Conservation (phyloP, 2,329 filamentous ascomycete genomes). For the Acephala macrosclerotiorum region DNA sequence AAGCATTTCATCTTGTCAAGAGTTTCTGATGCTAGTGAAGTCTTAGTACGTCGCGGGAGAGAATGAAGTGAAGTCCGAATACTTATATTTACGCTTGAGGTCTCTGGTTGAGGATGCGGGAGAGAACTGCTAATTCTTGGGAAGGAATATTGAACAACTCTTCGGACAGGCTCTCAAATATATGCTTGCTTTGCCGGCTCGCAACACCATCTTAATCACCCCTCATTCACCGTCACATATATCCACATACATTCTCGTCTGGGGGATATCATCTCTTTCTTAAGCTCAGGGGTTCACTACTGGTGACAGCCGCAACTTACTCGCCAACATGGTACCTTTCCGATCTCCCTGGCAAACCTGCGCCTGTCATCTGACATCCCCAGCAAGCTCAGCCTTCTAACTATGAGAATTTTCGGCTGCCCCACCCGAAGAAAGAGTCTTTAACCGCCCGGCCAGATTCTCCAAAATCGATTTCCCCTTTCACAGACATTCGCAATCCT, state of each 20-base stretch:
- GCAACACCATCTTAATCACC: no score
- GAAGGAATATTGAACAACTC: background rate
- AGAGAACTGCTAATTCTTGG: background rate
- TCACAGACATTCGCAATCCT: background rate
- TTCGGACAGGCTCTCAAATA: background rate
- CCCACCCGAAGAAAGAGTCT: background rate
- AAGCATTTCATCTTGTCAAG: conserved; percentile 20
- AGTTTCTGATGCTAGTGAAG: background rate
- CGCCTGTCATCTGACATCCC: background rate
- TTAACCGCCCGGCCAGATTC: background rate
- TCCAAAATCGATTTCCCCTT: background rate
- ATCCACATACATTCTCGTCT: background rate
- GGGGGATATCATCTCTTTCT: background rate
- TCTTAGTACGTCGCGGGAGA: background rate
- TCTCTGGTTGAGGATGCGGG: background rate
- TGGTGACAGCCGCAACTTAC: background rate
- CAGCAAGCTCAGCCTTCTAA: background rate
- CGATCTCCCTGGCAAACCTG: background rate
- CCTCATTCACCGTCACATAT: background rate
- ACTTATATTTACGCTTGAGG: background rate
- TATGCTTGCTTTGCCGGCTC: background rate
- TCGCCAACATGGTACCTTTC: background rate
- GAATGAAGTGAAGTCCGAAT: background rate
- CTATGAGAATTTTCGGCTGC: background rate
- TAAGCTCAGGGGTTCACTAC: background rate